Evolutionary conservation across 2,329 filamentous ascomycete species (phyloP).

Genomic region (Pseudocercospora musae): DNA sequence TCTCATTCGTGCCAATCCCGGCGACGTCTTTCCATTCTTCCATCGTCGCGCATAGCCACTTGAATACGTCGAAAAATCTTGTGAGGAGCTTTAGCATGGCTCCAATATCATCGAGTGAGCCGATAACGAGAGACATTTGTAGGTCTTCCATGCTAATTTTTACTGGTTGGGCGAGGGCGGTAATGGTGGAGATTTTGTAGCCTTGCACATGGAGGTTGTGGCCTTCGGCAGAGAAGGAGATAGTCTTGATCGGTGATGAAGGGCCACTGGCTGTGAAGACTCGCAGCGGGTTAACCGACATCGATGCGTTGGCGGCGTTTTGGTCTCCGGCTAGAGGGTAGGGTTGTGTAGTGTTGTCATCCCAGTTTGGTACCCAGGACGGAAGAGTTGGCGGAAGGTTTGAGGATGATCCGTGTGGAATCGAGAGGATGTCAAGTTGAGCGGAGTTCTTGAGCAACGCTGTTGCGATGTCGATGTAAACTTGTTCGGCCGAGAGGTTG

Average conservation of each 20-base stretch:
- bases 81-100: neutral
- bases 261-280: neutral
- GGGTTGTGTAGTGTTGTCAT: neutral
- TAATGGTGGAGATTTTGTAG: neutral
- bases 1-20: neutral
- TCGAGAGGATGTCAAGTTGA: neutral
- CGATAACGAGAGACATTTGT: neutral
- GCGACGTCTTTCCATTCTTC: neutral
- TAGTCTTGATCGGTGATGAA: neutral
- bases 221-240: neutral
- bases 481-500: neutral
- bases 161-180: neutral
- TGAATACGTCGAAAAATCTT: neutral
- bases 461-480: neutral
- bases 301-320: slow-evolving; percentile 2
- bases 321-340: slow-evolving; percentile 6
- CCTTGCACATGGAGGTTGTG: neutral
- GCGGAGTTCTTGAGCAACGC: neutral
- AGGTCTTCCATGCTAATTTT: neutral
- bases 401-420: neutral
- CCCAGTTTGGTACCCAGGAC: slow-evolving; percentile 11
- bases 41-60: neutral
- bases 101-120: neutral
- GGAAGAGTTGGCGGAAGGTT: neutral
- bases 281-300: neutral